Base-by-base conservation (phyloP, 139 green algal genomes). In the Pseudopediastrum boryanum region DNA sequence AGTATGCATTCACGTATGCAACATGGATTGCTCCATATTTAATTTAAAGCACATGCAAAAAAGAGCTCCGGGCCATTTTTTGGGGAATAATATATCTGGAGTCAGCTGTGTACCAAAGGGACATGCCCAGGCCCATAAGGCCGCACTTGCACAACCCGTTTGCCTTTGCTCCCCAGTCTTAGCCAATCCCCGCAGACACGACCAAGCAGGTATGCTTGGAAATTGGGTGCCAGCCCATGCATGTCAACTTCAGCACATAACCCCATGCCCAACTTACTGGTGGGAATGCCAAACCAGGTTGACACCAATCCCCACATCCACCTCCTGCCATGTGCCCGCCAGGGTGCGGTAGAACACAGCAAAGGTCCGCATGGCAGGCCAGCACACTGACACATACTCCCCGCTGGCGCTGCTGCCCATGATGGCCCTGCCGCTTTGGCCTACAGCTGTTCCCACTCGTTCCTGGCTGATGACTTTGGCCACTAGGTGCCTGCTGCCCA, bases 371-470 rank as follows among this genome's bases (percentile, higher is more conserved):
- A 62, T 79, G 10, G 58, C 62, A 0, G 84, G 84, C 86, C 86
- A 91, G 36, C 75, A 78, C n/a, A 79, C 79, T 4, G 67, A 71
- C 71, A 89, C 82, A 51, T 89, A 88, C 42, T 63, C 29, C 31
- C 86, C 86, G 58, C 81, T 80, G 25, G 43, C 29, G 38, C 42
- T 68, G 16, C 52, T 58, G 27, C 52, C 67, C 9, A 83, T 33
- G 38, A 83, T 72, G 42, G 77, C 77, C 21, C 67, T 33, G 13
- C 77, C 77, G 2, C 42, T 72, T 10, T 29, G 58, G 54, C 66
- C 66, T 29, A 39, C 19, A 7, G 64, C 50, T 16, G 54, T n/a
- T 12, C 50, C 76, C 23, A 82, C 27, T 4, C 16, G 65, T 38
- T 82, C 64, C 38, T 66, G 44, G 5, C 62, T 74, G 33, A 81